A percentile compares a stretch with the other conserved stretches of the same genome.
phyloP scores from a whole-genome alignment of 208 protist genomes.

The Endotrypanum monterogeii region DNA sequence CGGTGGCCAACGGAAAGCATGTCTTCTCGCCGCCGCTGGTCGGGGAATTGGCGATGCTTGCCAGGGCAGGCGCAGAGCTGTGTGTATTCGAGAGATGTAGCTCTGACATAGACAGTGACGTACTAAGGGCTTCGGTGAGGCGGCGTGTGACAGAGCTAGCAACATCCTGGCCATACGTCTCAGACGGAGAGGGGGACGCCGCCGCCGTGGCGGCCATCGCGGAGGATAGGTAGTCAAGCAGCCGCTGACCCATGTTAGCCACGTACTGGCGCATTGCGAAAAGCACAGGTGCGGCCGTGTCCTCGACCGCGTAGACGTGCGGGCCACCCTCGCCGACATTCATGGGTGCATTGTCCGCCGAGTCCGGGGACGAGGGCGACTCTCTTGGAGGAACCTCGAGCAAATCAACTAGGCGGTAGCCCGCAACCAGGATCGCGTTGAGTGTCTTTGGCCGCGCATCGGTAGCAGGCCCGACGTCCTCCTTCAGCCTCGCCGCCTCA shows the following conservation, averaged over 20 bases:
- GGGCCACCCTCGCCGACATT: not conserved
- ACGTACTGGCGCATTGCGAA: conserved; percentile 58
- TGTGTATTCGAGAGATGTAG: conserved; percentile 6
- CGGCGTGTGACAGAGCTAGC: conserved; percentile 7
- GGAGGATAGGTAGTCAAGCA: conserved; percentile 34
- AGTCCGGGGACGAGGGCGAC: not conserved
- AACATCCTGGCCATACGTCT: conserved; percentile 6
- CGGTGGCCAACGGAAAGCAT: conserved; percentile 62
- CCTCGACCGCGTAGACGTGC: conserved; percentile 36
- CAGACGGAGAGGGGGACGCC: not conserved
- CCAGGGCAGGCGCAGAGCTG: not conserved
- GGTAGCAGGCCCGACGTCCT: conserved; percentile 15
- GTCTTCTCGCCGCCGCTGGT: conserved; percentile 10
- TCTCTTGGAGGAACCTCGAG: conserved; percentile 15
- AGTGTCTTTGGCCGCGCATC: conserved; percentile 6
- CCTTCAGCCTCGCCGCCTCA: conserved; percentile 20
- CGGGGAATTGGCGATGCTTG: not conserved
- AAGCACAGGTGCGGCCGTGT: conserved; percentile 54
- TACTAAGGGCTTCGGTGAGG: conserved; percentile 23
- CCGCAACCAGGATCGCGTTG: conserved; percentile 14
- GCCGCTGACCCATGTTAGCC: conserved; percentile 68
- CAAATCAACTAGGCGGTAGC: conserved; percentile 24
- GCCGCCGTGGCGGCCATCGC: conserved; percentile 12
- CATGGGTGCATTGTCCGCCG: not conserved
- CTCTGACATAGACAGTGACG: conserved; percentile 29